Percentiles rank a stretch among this genome's conserved stretches.
These are phyloP conservation scores for Fusarium beomiforme DNA, from an alignment of 2,329 filamentous ascomycete genomes.

Conservation along the genomic window DNA sequence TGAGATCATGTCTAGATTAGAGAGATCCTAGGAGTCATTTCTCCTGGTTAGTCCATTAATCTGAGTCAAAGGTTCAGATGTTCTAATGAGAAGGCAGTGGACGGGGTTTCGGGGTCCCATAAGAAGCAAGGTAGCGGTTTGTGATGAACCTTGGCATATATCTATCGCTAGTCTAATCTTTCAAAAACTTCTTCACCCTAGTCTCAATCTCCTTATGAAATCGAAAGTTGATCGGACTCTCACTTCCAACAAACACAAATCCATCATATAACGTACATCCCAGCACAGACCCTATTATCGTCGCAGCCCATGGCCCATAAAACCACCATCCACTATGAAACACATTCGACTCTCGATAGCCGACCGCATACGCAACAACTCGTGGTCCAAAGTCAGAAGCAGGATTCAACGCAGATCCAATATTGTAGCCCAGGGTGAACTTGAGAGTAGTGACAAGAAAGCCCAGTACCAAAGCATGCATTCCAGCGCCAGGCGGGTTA, in stretches of 20 bases:
- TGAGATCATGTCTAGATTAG: not conserved
- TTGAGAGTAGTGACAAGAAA: conserved; percentile 49
- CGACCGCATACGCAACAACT: conserved; percentile 45
- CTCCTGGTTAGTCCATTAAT: too few species aligned
- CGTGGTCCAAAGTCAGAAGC: conserved; percentile 51
- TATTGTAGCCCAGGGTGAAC: conserved; percentile 51
- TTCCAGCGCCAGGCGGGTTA: conserved; percentile 50
- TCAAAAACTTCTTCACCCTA: not conserved
- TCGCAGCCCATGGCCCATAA: conserved; percentile 27
- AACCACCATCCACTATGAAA: conserved; percentile 46
- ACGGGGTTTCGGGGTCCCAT: not conserved
- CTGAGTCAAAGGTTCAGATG: too few species aligned
- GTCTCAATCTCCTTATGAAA: not conserved
- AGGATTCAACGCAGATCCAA: conserved; percentile 50
- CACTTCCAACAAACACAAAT: conserved; percentile 30
- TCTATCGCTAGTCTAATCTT: not conserved
- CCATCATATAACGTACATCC: conserved; percentile 23
- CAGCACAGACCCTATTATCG: conserved; percentile 6
- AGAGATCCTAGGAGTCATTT: too few species aligned
- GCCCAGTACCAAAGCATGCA: conserved; percentile 50
- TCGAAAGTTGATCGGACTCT: conserved; percentile 20
- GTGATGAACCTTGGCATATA: not conserved
- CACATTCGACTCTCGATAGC: conserved; percentile 42
- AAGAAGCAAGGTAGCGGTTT: not conserved
- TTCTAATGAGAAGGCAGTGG: not conserved